Base-by-base conservation (phyloP, 2,329 filamentous ascomycete species). In the Mycosphaerella arachidis region DNA sequence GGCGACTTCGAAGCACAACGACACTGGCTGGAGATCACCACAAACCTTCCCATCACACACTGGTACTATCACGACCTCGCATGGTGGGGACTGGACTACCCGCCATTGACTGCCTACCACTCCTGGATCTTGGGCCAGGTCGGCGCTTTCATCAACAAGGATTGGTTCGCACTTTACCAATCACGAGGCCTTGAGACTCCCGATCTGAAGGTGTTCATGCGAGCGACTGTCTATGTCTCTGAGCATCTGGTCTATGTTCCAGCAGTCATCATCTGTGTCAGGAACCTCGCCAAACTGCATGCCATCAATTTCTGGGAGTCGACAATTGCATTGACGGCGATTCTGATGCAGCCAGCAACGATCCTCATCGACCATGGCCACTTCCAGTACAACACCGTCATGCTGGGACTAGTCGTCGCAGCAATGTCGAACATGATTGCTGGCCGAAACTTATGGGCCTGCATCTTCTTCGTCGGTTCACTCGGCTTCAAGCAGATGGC, bases 401-500 rank as follows among this genome's bases (percentile, higher is more conserved):
- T 99, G 94, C 86, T 99, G 16, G 94, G 95, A 1, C 85, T 97
- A 52, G 86, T 94, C 9, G 79, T 95, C 31, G 91, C 91, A 0
- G 91, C 88, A 68, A 86, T 97, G 78, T 94, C 93, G 46, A 94
- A 90, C 73, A 89, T 97, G 77, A 76, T 96, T 54, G 91, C 92
- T 3, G 90, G 90, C 4, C 85, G 92, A 53, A 88, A 88, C 69
- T 83, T 95, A 63, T 97, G 93, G 92, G 86, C 90, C 29, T 92
- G 91, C 63, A 84, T 96, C 60, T 96, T 96, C 78, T 99, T 99
- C 68, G 94, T 99, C 6, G 86, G 85, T 16, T 90, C 93, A 3
- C 80, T 99, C n/a, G 91, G 91, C 6, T 99, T 97, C 81, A 99
- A 99, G 80, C 94, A 99, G 75, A 99, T 99, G 95, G 93, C 93